Evolutionary conservation across 2,329 filamentous ascomycete species (phyloP).

Genomic region (Kalmusia sp.): DNA sequence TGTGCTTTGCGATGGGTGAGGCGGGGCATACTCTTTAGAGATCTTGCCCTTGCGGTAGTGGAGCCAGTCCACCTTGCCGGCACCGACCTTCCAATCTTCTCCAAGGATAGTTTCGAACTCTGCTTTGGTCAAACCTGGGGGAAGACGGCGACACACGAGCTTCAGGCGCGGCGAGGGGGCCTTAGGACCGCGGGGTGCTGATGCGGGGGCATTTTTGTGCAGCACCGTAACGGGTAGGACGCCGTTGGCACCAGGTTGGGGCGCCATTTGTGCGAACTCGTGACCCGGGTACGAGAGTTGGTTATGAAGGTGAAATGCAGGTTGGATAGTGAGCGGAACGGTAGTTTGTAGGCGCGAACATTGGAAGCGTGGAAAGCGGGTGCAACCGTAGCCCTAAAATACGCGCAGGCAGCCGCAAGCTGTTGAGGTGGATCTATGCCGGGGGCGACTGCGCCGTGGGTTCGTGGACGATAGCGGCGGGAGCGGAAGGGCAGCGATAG

Average conservation of each 20-base stretch:
- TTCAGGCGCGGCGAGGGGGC: constrained; percentile 74
- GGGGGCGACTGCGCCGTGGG: not conserved
- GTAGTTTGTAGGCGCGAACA: constrained; percentile 18
- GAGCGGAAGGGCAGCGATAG: not conserved
- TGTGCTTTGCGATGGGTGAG: not conserved
- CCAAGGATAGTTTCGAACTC: constrained; percentile 79
- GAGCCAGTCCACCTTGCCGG: constrained; percentile 85
- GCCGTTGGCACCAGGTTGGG: constrained; percentile 44
- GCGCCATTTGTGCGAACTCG: constrained; percentile 29
- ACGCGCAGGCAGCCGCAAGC: not conserved
- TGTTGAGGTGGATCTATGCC: not conserved
- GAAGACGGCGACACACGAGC: constrained; percentile 81
- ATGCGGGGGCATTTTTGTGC: constrained; percentile 42
- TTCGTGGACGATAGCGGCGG: not conserved
- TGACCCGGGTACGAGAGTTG: not conserved
- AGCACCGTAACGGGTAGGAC: constrained; percentile 46
- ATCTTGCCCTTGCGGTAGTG: constrained; percentile 77
- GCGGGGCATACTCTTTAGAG: constrained; percentile 74
- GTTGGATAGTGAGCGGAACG: constrained; percentile 14
- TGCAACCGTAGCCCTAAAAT: not conserved
- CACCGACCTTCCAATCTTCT: constrained; percentile 80
- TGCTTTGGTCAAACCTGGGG: constrained; percentile 80
- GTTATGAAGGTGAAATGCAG: constrained; percentile 12
- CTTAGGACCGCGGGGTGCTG: constrained; percentile 43
- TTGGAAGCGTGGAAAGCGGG: constrained; percentile 15